A percentile compares a stretch with the other conserved stretches of the same genome.
Conservation (phyloP, 116 monocot species). For the Posidonia oceanica region DNA sequence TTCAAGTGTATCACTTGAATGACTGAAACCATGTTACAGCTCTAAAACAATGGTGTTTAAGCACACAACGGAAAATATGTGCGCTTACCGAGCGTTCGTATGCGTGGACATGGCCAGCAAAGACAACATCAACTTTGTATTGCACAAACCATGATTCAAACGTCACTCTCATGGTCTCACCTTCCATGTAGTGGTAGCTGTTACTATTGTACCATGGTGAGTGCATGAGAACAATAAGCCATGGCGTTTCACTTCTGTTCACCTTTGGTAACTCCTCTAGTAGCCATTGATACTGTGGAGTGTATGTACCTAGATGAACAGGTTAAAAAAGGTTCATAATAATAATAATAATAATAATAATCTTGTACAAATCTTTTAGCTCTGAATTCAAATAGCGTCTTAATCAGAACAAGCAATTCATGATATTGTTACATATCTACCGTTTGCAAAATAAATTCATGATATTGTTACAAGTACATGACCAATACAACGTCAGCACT, state of each 20-base stretch:
- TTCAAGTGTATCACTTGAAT: too few relatives aligned
- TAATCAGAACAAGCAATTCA: too few relatives aligned
- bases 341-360: background rate
- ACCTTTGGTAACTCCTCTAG: conserved; percentile 33
- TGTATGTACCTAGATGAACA: conserved; percentile 33
- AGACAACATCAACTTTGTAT: conserved; percentile 48
- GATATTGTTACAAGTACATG: too few relatives aligned
- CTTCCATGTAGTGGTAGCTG: conserved; percentile 63
- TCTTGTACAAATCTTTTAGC: too few relatives aligned
- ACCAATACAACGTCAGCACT: too few relatives aligned
- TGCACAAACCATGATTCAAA: conserved; percentile 51
- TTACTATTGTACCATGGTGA: conserved; percentile 68
- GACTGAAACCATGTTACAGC: too few relatives aligned
- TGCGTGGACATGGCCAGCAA: conserved; percentile 62
- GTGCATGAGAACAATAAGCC: conserved; percentile 48
- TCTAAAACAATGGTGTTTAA: too few relatives aligned
- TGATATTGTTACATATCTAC: too few relatives aligned
- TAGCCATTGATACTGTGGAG: conserved; percentile 62
- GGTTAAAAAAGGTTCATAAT: background rate
- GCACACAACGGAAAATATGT: background rate
- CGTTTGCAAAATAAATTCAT: too few relatives aligned
- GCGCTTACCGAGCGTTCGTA: conserved; percentile 36
- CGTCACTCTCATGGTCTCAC: conserved; percentile 56
- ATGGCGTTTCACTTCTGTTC: conserved; percentile 16
- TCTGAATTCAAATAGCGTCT: too few relatives aligned